Evolutionary conservation across 352 stramenopile genomes (phyloP), one percentile per base, ranked within the genome.

Genomic region (Halophytophthora batemanensis): DNA sequence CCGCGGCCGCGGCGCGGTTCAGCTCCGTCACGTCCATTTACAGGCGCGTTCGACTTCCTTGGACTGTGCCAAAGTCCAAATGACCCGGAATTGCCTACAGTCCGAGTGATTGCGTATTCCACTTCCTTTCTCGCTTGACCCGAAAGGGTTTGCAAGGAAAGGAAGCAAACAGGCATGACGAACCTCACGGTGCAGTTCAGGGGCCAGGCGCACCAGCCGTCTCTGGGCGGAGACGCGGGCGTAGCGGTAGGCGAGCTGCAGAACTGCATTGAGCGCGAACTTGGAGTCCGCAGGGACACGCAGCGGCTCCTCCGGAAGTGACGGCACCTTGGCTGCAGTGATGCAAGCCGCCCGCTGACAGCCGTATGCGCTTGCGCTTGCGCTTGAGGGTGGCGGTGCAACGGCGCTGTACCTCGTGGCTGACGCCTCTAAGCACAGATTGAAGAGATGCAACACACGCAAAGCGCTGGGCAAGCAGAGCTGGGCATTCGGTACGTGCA

Each of bases 261-360:
- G 43, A 36, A 53, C 2, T 19, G 71, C 18, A 53, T 90, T 11
- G 57, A 64, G 36, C 18, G 33, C 7, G 36, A 61, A 18, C 45
- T 77, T 21, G 21, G 28, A 21, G 60, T 87, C 0, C 37, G 63
- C 3, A 35, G 11, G 12, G 79, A 87, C 4, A 63, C 64, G 3
- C 79, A 87, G 59, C 68, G 79, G 33, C 59, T 84, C 25, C 84
- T 90, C 56, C 64, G 82, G 52, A 64, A 72, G 39, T 75, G 72
- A 39, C 71, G 66, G 11, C 69, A 72, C 28, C 38, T 90, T 12
- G 63, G 83, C 42, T 64, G 56, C 40, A 65, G 53, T 22, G 49
- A 69, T 46, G 8, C 28, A 19, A 41, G 17, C 3, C 50, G 25
- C 22, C 34, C 50, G 6, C 41, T 76, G 10, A 39, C 25, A 1